Conservation (phyloP, 257 asterid species). For the Capsicum chinense region DNA sequence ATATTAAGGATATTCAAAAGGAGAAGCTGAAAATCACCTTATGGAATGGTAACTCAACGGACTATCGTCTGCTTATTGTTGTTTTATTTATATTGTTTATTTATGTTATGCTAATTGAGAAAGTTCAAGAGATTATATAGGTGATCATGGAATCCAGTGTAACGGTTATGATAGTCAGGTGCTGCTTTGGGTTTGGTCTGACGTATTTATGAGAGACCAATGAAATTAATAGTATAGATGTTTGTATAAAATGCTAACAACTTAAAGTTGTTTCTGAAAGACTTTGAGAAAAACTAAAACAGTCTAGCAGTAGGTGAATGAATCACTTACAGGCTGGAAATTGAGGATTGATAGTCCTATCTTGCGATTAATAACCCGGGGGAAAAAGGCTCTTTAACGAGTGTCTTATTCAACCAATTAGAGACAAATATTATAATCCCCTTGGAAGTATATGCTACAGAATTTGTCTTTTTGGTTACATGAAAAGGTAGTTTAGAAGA, state of each 20-base stretch:
- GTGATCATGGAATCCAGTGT: slow-evolving; percentile 24
- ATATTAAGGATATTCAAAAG: slow-evolving; percentile 83
- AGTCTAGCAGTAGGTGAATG: background rate
- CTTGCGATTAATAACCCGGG: background rate
- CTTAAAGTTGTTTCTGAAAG: background rate
- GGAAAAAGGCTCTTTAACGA: background rate
- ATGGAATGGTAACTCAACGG: slow-evolving; percentile 67
- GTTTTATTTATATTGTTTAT: no score
- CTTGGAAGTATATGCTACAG: background rate
- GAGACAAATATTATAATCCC: background rate
- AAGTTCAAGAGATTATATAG: slow-evolving; percentile 10
- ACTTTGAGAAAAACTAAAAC: background rate
- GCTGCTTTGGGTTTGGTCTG: background rate
- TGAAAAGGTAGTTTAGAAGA: background rate
- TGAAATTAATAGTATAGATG: background rate
- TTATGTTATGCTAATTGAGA: background rate
- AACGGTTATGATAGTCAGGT: slow-evolving; percentile 5
- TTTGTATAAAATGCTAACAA: background rate
- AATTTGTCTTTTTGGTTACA: background rate
- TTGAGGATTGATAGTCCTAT: background rate
- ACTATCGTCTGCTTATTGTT: no score
- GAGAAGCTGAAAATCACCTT: slow-evolving; percentile 97
- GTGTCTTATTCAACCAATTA: background rate
- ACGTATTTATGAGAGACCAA: background rate
- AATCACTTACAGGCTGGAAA: background rate